Evolutionary conservation across 192 early-diverging fungal genomes (phyloP), one percentile per base, ranked within the genome.

Genomic region (Linnemannia zychae): DNA sequence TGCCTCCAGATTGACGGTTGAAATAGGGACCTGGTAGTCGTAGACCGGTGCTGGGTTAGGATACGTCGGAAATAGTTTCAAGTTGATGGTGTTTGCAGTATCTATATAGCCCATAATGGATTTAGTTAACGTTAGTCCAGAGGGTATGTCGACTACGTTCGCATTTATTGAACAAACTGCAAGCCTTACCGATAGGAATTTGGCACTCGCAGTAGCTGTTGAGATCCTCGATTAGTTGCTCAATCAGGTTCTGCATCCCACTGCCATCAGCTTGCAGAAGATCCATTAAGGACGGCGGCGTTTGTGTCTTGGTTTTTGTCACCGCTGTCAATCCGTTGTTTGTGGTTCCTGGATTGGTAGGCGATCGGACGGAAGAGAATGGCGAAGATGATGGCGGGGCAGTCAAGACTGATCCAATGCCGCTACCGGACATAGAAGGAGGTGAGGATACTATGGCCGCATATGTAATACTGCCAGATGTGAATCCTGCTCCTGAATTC

Each of bases 141-240:
- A 0, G 7, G 4, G 40, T 78, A 12, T 47, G 71, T 63, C 63
- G 50, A 67, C 3, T 78, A 83, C 9, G 36, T 17, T 0, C 7
- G 33, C 31, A 68, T 68, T 68, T 33, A 37, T 37, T 6, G 28
- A 68, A 33, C 67, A 12, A 40, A 69, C 1, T 31, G 57, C n/a
- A 31, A 44, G 20, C 46, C 79, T 82, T 88, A 97, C 96, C 93
- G 47, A 97, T 95, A 36, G 94, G 90, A 47, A 97, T 96, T 76
- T 96, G 94, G 71, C 96, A 97, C 90, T 97, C 96, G 46, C 92
- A 91, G 75, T 97, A 96, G 69, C 90, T 89, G 68, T 97, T 96
- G n/a, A 97, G 82, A 85, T 97, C 95, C 77, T 97, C 96, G 57
- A 95, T 84, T 38, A 97, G 67, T 74, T 97, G 96, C 53, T 96